Evolutionary conservation across 2,329 filamentous ascomycete genomes (phyloP).

Genomic region (Microcyclospora tardicrescens): DNA sequence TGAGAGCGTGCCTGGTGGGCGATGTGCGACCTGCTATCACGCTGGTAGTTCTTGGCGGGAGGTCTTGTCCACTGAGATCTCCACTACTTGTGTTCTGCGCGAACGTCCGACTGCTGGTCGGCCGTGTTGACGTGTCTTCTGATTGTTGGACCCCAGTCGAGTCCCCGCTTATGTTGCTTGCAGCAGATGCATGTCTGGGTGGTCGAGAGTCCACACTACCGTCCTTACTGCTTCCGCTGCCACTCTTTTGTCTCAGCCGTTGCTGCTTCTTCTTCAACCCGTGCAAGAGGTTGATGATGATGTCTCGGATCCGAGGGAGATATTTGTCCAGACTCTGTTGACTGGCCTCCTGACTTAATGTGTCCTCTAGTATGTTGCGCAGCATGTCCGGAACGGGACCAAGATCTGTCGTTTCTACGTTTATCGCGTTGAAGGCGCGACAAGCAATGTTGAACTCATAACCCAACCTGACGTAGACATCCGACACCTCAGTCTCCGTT

Average conservation of each 20-base stretch:
- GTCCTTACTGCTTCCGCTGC: slow-evolving; percentile 11
- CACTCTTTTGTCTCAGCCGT: slow-evolving; percentile 52
- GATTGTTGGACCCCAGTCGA: slow-evolving; percentile 33
- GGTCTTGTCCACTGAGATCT: slow-evolving; percentile 29
- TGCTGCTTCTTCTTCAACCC: slow-evolving; percentile 96
- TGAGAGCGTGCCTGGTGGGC: slow-evolving; percentile 29
- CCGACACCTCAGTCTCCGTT: slow-evolving; percentile 88
- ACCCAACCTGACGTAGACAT: slow-evolving; percentile 91
- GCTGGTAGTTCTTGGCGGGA: slow-evolving; percentile 36
- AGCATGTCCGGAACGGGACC: slow-evolving; percentile 90
- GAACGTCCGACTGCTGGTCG: slow-evolving; percentile 29
- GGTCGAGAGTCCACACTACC: slow-evolving; percentile 9
- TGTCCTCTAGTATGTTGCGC: slow-evolving; percentile 84
- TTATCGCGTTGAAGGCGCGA: slow-evolving; percentile 90
- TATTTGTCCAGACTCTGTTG: slow-evolving; percentile 88
- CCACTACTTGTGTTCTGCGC: slow-evolving; percentile 28
- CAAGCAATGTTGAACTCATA: slow-evolving; percentile 99
- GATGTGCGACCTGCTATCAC: slow-evolving; percentile 30
- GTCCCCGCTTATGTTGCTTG: slow-evolving; percentile 33
- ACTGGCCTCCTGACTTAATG: slow-evolving; percentile 89
- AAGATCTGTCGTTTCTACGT: slow-evolving; percentile 85
- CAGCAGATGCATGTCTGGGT: slow-evolving; percentile 32
- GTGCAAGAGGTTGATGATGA: slow-evolving; percentile 94
- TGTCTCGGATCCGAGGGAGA: slow-evolving; percentile 86
- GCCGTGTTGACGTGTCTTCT: slow-evolving; percentile 27